Base-by-base conservation (phyloP, 2,329 filamentous ascomycete genomes). In the Chaetomiaceae sp. region DNA sequence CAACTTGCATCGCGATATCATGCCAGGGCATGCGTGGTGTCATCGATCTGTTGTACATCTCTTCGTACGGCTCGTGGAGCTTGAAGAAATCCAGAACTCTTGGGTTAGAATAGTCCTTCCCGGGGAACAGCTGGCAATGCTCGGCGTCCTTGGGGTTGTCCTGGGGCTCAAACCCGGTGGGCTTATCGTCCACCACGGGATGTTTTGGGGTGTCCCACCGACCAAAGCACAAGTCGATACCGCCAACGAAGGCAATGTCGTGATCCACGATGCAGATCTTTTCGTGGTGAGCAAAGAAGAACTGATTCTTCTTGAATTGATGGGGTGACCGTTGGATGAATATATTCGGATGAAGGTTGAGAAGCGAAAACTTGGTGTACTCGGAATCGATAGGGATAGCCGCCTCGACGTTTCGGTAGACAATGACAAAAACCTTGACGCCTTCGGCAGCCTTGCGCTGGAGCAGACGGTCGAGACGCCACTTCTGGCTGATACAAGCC, bases 221-320 rank as follows among this genome's bases (percentile, higher is more conserved):
- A 42, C 94, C 94, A 68, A 97, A 96, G 71, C 94, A 99, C 20
- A 99, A 76, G 73, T 99, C 94, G 57, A 99, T 89, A 32, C 94
- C 94, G 55, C 94, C 94, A 44, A 96, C 85, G 68, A 99, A 97
- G 10, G 92, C 94, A 45, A 97, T 84, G 49, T 92, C 94, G 65
- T 97, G 94, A 67, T 99, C 94, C 16, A 99, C 88, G 36, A 99
- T 84, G 65, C 90, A 92, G n/a, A 99, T 81, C 71, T 99, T 99
- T 69, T 99, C 94, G 71, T 99, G 94, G 67, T 99, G 94, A 1
- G 94, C 94, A 78, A 95, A 99, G 76, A 99, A 99, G 74, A 99
- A 99, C 41, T 96, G 95, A 64, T 97, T 97, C 72, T 99, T 95
- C 65, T 95, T 89, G 71, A 97, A 91, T 70, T 99, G 94, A 63